Base-by-base conservation (phyloP, 495 filamentous ascomycete genomes). In the Hypoxylon subgilvum region DNA sequence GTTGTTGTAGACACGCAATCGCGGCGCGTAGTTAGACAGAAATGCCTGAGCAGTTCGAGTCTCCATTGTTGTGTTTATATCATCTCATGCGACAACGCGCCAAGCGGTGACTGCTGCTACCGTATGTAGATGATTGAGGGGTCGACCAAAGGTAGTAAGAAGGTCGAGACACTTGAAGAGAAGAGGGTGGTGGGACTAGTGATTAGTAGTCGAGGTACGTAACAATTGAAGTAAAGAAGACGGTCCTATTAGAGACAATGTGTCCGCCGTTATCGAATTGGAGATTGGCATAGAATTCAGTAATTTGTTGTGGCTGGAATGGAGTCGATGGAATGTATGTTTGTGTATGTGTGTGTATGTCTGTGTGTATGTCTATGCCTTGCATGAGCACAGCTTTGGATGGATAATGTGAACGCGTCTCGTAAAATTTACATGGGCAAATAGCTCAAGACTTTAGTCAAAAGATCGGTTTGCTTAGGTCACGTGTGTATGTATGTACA, bases 1-100 rank as follows among this genome's bases (percentile, higher is more conserved):
- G 76, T 97, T 97, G 59, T 86, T 88, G 77, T 92, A 99, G 47
- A 87, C 86, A 72, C 92, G 88, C 67, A 99, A 75, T 61, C 94
- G 88, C 43, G 92, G 90, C 64, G 94, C 90, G 74, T 97, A 97
- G 65, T 88, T 92, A 41, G 90, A 92, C 41, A 93, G 85, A 57
- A 96, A 89, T 21, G 92, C 89, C 80, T 96, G 90, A 34, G 91
- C 89, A 52, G 74, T 65, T 61, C 72, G 69, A 42, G 61, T 42
- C 50, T 75, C 73, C 78, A 81, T 81, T 51, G 17, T 54, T 18
- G 43, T 31, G 31, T 35, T 14, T 63, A 59, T 58, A 39, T 45
- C 57, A 64, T 67, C 46, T 56, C 55, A 57, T 64, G 46, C 41
- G 17, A 41, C 46, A 38, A 41, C 59, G 52, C 52, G 59, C 52